Base-by-base conservation (phyloP, 352 stramenopile genomes). In the Phytophthora cryptogea region DNA sequence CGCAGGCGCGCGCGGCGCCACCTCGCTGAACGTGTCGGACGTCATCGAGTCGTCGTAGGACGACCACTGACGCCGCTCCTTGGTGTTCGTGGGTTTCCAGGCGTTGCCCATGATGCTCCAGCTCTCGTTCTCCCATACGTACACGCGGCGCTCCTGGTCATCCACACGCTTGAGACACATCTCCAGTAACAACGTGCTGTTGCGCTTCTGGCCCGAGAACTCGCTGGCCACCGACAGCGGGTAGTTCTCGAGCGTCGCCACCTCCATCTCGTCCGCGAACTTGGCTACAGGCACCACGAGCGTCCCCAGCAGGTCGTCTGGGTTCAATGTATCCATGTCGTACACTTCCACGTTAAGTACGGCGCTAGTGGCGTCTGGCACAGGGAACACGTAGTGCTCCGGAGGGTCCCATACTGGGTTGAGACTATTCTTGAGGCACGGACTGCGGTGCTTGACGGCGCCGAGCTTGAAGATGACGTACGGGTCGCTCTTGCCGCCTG, bases 41-140 rank as follows among this genome's bases (percentile, higher is more conserved):
- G 78, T 83, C 46, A 46, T 37, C 10, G 58, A 54, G 13, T 83
- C 78, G 46, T 90, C 76, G 37, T 81, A 83, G 2, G 68, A 68
- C 46, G 76, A 86, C 63, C 71, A 88, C 39, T 86, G 78, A 11
- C 70, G 68, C 3, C 77, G 73, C 30, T 85, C 72, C 16, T 58
- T 68, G 9, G 66, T 70, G 63, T 80, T 72, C 6, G 74, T 73
- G 17, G 78, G 51, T 16, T 68, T 67, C 80, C 80, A 90, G 16
- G 76, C 78, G 8, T 47, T 68, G 31, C 60, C 64, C 26, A 82
- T 63, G 1, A 65, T 23, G 20, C 20, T 58, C 80, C 80, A 90
- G 17, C 69, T 72, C 60, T 90, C 76, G 54, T 90, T 86, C 67
- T 90, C 78, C 78, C 80, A 90, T 46, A 88, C 68, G 35, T 62